Percentiles rank a stretch among this genome's conserved stretches.
phyloP scores from a whole-genome alignment of 805 yeast species.

The Wickerhamomyces tratensis region DNA sequence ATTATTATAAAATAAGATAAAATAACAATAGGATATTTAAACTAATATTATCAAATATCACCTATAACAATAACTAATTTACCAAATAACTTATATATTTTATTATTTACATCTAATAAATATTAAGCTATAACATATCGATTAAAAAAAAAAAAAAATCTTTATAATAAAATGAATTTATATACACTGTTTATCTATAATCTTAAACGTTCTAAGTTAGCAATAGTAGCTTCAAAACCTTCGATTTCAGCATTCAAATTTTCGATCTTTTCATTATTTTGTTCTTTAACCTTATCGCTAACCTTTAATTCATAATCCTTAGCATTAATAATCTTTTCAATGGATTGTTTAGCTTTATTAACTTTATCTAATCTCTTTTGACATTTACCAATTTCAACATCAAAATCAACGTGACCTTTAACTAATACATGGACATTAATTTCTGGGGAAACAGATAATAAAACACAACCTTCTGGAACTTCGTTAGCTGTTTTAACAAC shows the following conservation, averaged over 20 bases:
- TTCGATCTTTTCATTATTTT: slow-evolving; percentile 58
- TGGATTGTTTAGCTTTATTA: slow-evolving; percentile 44
- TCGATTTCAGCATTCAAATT: slow-evolving; percentile 78
- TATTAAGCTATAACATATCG: too few relatives aligned
- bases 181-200: slow-evolving; percentile 19
- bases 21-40: too few relatives aligned
- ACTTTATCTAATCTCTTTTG: slow-evolving; percentile 64
- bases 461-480: slow-evolving; percentile 86
- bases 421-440: slow-evolving; percentile 85
- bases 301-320: slow-evolving; percentile 86
- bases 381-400: slow-evolving; percentile 82
- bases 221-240: slow-evolving; percentile 79
- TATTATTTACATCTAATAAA: too few relatives aligned
- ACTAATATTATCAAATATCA: too few relatives aligned
- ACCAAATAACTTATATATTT: too few relatives aligned
- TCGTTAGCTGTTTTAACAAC: slow-evolving; percentile 46
- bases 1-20: too few relatives aligned
- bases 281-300: slow-evolving; percentile 68
- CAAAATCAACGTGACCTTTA: slow-evolving; percentile 90
- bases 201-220: slow-evolving; percentile 73
- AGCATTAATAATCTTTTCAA: slow-evolving; percentile 59
- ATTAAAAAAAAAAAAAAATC: too few relatives aligned
- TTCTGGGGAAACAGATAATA: slow-evolving; percentile 70
- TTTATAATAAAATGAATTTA: too few relatives aligned
- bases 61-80: too few relatives aligned